Evolutionary conservation across 306 rosid genomes (phyloP), one percentile per base, ranked within the genome.

Genomic region (Trifolium dubium): DNA sequence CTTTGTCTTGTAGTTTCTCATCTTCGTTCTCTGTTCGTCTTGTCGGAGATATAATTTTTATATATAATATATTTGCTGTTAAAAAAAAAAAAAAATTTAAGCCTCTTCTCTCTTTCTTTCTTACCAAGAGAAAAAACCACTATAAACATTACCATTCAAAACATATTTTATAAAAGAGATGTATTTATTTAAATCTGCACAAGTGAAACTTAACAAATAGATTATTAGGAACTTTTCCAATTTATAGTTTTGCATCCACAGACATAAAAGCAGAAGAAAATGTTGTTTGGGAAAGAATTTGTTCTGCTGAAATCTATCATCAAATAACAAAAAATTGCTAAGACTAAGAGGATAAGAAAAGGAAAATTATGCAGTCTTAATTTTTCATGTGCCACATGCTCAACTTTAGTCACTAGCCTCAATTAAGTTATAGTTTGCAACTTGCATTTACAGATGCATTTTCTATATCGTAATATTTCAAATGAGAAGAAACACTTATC

Each of bases 401-500:
- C 6, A 44, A 12, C 50, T 44, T 13, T 15, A 44, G 50, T 2
- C 15, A 44, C 6, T 44, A 44, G 13, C 50, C 50, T 11, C 6
- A 44, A 12, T 12, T 44, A 3, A 44, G 11, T 11, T 44, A 43
- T 43, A 44, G 50, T 44, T 44, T 44, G 50, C n/a, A 44, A 44
- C 50, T 44, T 44, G 78, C 63, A 74, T 4, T 30, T 18, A 76
- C 32, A 37, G 10, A 59, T 14, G 76, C 44, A 53, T 64, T 67
- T 40, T 41, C n/a, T 14, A 32, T 29, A 53, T 10, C 18, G 15
- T 30, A 43, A 31, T 39, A 65, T 53, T 73, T 78, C 13, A 35
- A 31, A 35, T 37, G 13, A 13, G 63, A 67, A 64, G 50, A 62
- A 70, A 58, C 34, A 70, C 59, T 39, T 15, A 31, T 74, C 87